Conservation (phyloP, 306 rosid species). For the Vigna angularis region DNA sequence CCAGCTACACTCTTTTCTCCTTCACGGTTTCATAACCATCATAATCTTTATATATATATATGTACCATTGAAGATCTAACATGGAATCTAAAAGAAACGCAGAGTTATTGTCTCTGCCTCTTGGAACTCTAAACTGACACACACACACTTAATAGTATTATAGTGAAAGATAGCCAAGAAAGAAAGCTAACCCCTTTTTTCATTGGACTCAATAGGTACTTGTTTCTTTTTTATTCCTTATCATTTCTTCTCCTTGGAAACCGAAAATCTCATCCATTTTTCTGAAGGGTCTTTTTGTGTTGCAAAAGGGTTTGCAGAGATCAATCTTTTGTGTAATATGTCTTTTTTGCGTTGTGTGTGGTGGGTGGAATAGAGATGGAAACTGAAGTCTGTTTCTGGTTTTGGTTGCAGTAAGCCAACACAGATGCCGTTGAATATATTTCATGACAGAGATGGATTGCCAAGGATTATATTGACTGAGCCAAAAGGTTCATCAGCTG, state of each 20-base stretch:
- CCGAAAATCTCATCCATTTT: constrained; percentile 27
- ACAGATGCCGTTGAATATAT: constrained; percentile 64
- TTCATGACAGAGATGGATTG: constrained; percentile 58
- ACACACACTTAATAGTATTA: constrained; percentile 25
- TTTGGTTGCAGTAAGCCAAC: constrained; percentile 40
- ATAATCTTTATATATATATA: constrained; percentile 38
- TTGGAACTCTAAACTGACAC: constrained; percentile 40
- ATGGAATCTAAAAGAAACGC: constrained; percentile 33
- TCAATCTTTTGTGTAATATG: constrained; percentile 7
- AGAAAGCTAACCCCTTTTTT: constrained; percentile 41
- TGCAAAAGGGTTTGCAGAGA: constrained; percentile 35
- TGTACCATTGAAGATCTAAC: constrained; percentile 9
- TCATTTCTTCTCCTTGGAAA: constrained; percentile 29
- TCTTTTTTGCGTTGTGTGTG: background rate
- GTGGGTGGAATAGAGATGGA: constrained; percentile 32
- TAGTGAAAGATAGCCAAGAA: constrained; percentile 40
- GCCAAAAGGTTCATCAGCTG: constrained; percentile 71
- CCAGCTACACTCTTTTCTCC: constrained; percentile 14
- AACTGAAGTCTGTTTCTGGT: constrained; percentile 36
- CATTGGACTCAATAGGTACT: constrained; percentile 28
- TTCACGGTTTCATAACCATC: constrained; percentile 7
- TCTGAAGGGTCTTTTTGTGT: constrained; percentile 37
- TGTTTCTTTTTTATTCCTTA: constrained; percentile 34
- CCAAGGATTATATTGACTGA: constrained; percentile 67
- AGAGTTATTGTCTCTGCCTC: constrained; percentile 34